Evolutionary conservation across 129 eudicot species (phyloP).

Genomic region (Arctium lappa): DNA sequence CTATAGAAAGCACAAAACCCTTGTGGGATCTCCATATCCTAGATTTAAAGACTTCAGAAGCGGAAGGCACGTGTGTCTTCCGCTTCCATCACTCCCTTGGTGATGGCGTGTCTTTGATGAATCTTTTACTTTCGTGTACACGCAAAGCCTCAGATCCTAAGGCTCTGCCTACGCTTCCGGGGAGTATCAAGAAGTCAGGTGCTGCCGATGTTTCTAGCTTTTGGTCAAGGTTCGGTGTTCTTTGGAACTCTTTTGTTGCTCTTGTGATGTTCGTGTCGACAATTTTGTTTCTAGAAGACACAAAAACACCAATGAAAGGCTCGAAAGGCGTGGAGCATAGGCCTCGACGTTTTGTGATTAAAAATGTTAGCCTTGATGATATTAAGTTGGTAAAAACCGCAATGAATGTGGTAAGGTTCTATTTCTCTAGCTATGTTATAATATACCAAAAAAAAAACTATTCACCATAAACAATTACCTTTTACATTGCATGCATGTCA

Average conservation of each 20-base stretch:
- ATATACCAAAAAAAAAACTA: neutral
- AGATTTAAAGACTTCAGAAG: slow-evolving; percentile 18
- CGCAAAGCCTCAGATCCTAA: slow-evolving; percentile 29
- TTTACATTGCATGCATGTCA: neutral
- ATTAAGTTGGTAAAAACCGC: slow-evolving; percentile 34
- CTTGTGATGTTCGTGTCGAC: slow-evolving; percentile 29
- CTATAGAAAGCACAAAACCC: slow-evolving; percentile 29
- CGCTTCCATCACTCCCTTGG: slow-evolving; percentile 50
- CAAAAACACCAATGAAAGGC: slow-evolving; percentile 31
- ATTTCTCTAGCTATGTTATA: neutral
- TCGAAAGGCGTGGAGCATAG: slow-evolving; percentile 9
- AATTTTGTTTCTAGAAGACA: slow-evolving; percentile 35
- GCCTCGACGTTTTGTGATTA: slow-evolving; percentile 22
- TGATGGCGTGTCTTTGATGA: slow-evolving; percentile 43
- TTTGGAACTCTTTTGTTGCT: slow-evolving; percentile 29
- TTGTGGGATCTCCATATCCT: slow-evolving; percentile 46
- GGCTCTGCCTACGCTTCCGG: slow-evolving; percentile 16
- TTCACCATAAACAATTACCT: neutral
- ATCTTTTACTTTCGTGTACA: slow-evolving; percentile 23
- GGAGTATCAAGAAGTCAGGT: slow-evolving; percentile 5
- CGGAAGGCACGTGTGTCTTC: slow-evolving; percentile 28
- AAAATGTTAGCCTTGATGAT: slow-evolving; percentile 31
- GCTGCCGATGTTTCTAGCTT: neutral
- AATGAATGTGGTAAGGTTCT: slow-evolving; percentile 26
- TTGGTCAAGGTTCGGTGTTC: slow-evolving; percentile 14